These are phyloP conservation scores for Thelephora ganbajun DNA, from an alignment of 768 basidiomycete species.

Conservation along the genomic window DNA sequence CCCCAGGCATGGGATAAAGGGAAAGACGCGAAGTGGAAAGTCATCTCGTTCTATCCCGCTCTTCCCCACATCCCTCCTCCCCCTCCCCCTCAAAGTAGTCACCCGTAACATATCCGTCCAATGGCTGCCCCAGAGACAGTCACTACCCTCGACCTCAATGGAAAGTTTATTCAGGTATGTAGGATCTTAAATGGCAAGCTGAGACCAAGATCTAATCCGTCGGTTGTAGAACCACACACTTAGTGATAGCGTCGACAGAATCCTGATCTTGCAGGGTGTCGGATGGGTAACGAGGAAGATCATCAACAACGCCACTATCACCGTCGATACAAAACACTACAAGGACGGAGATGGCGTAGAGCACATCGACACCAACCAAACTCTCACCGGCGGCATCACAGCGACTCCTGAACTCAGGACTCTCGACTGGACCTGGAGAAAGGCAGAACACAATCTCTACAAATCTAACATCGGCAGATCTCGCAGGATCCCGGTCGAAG, in stretches of 20 bases:
- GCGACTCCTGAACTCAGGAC: conserved; percentile 42
- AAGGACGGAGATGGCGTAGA: conserved; percentile 46
- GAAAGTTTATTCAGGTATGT: conserved; percentile 48
- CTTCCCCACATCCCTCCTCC: too few species aligned
- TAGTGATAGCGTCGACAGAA: conserved; percentile 42
- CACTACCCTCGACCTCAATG: conserved; percentile 44
- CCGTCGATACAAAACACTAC: conserved; percentile 46
- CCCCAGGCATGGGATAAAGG: conserved; percentile 82
- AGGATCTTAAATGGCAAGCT: background rate
- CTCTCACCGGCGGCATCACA: conserved; percentile 45
- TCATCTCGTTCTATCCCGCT: conserved; percentile 46
- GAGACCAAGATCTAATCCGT: background rate
- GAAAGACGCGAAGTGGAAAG: conserved; percentile 68
- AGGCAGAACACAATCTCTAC: conserved; percentile 47
- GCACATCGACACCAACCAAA: conserved; percentile 53
- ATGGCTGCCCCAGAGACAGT: conserved; percentile 59
- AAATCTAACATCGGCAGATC: conserved; percentile 36
- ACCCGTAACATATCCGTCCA: conserved; percentile 4
- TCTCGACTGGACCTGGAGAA: conserved; percentile 40
- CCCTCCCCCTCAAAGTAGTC: background rate
- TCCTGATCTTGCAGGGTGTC: conserved; percentile 53
- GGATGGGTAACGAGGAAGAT: conserved; percentile 55
- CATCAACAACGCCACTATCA: conserved; percentile 42
- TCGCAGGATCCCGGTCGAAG: conserved; percentile 16
- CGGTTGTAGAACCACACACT: conserved; percentile 69